phyloP scores from a whole-genome alignment of 2,329 filamentous ascomycete genomes.

The Chaetomiaceae sp. region DNA sequence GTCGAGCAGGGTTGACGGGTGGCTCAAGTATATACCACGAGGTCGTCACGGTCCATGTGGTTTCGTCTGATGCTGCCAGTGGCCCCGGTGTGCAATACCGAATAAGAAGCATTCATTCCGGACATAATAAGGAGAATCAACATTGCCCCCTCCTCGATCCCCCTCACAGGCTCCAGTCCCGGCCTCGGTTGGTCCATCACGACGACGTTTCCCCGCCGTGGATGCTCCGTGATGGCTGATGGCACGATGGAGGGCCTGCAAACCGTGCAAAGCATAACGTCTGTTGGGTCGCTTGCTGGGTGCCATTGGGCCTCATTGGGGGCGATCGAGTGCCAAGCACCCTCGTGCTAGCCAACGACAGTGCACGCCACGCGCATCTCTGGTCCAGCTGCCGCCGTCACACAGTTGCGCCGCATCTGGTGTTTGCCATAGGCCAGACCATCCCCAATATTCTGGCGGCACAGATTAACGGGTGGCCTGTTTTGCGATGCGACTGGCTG shows the following conservation, averaged over 20 bases:
- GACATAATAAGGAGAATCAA: neutral
- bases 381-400: neutral
- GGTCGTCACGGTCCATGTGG: neutral
- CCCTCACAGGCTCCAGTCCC: too few species aligned
- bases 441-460: conserved; percentile 1
- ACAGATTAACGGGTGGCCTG: conserved; percentile 5
- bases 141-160: neutral
- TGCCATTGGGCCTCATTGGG: too few species aligned
- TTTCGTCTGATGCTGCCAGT: too few species aligned
- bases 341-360: conserved; percentile 1
- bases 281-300: neutral
- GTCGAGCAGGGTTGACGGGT: neutral
- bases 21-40: neutral
- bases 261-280: neutral
- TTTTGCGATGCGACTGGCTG: neutral
- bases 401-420: neutral
- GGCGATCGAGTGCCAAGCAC: conserved; percentile 3
- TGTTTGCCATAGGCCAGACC: neutral
- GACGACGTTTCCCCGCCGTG: too few species aligned
- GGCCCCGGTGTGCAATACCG: neutral
- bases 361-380: neutral
- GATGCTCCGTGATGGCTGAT: neutral
- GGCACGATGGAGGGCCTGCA: neutral
- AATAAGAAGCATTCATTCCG: neutral
- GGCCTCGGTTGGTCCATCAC: neutral